Conservation (phyloP, 1,284 basidiomycete genomes). For the Gomphus bonarii region DNA sequence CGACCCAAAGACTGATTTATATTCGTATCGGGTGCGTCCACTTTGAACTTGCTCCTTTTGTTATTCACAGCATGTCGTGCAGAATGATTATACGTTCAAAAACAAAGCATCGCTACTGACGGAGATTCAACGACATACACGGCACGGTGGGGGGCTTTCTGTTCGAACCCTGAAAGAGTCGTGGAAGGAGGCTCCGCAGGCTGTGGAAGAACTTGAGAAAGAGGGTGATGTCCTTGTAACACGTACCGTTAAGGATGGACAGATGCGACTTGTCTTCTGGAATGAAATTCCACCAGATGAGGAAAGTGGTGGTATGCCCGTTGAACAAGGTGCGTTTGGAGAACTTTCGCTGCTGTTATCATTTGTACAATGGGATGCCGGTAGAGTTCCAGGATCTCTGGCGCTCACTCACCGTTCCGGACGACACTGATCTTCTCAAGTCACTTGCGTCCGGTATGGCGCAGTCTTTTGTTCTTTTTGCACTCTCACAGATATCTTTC, state of each 20-base stretch:
- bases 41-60: conserved; percentile 2
- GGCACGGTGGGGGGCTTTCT: conserved; percentile 74
- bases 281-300: conserved; percentile 78
- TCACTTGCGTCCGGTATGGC: conserved; percentile 58
- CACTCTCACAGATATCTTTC: conserved; percentile 8
- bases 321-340: conserved; percentile 65
- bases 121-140: conserved; percentile 72
- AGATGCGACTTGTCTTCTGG: conserved; percentile 83
- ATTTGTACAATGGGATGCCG: not conserved
- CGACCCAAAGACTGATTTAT: conserved; percentile 77
- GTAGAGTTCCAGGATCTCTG: conserved; percentile 81
- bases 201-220: conserved; percentile 77
- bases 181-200: conserved; percentile 77
- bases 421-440: conserved; percentile 71
- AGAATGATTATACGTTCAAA: conserved; percentile 83
- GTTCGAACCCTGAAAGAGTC: conserved; percentile 79
- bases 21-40: conserved; percentile 63
- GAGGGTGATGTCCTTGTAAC: conserved; percentile 84
- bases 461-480: not conserved
- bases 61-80: conserved; percentile 4
- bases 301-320: conserved; percentile 50
- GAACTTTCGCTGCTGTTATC: not conserved
- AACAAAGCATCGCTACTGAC: conserved; percentile 74
- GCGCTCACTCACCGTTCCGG: conserved; percentile 76
- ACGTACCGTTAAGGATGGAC: conserved; percentile 73